Base-by-base conservation (phyloP, 495 filamentous ascomycete species). In the Usnea hakonensis region DNA sequence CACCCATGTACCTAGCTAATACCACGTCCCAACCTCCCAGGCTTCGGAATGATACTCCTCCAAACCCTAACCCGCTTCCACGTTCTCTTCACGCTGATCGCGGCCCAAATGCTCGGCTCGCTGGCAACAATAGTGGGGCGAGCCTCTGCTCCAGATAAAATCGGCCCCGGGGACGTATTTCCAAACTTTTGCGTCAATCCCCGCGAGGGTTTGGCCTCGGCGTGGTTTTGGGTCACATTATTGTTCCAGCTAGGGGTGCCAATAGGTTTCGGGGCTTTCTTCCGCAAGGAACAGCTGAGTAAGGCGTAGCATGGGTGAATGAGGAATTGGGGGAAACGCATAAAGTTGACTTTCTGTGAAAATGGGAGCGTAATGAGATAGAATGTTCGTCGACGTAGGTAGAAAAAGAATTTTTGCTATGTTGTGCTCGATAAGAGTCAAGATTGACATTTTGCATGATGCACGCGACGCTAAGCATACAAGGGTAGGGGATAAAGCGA, bases 201-300 rank as follows among this genome's bases (percentile, higher is more conserved):
- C 36, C 50, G 26, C 10, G 46, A 75, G 19, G 80, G 83, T 7
- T 59, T 87, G 38, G 77, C 71, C 3, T 81, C 82, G 63, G 76
- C 79, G 33, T 83, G 78, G 74, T 90, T 90, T 68, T 90, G 86
- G 86, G 71, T 87, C 63, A 82, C 80, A 36, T 65, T 90, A 10
- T 41, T 80, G 5, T 76, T 81, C 53, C 87, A 91, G 70, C 63
- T 86, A 55, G 71, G 80, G 26, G 83, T 90, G 60, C 87, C 84
- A 57, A 64, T 82, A 8, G 81, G 85, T 0, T 87, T 83, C 69
- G 78, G 83, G 57, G 75, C 75, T 68, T 85, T 85, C 67, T 84
- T 86, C 72, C 70, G 83, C 38, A 86, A 84, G 75, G 84, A 85
- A 70, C 84, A 86, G 69, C 73, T 85, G 61, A 74, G 71, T 54